phyloP scores from a whole-genome alignment of 2,329 filamentous ascomycete genomes.

The Sporothrix variecibatus region DNA sequence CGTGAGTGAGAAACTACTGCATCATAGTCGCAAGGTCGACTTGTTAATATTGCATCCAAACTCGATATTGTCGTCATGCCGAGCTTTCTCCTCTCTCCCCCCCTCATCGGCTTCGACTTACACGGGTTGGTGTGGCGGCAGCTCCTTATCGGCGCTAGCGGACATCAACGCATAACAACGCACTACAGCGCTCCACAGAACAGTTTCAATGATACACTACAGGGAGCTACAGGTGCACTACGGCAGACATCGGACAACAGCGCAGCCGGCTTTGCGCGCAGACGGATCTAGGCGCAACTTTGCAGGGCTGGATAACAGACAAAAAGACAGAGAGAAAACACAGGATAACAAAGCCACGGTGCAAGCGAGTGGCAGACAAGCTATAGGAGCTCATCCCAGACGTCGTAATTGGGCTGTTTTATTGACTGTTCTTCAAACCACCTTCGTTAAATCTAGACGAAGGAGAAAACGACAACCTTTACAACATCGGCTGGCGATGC shows the following conservation, averaged over 20 bases:
- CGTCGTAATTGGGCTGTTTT: not conserved
- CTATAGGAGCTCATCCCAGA: not conserved
- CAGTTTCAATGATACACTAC: not conserved
- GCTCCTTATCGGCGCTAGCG: constrained; percentile 24
- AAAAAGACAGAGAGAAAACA: not conserved
- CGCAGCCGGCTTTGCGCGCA: constrained; percentile 16
- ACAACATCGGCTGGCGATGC: not conserved
- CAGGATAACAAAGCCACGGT: not conserved
- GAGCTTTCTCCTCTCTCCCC: not conserved
- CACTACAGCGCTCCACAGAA: not conserved
- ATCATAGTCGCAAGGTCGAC: not conserved
- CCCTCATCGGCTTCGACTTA: not conserved
- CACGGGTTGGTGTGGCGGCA: not conserved
- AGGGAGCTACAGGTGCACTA: not conserved
- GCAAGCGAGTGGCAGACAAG: not conserved
- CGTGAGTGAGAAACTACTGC: no score
- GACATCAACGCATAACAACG: not conserved
- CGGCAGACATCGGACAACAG: not conserved
- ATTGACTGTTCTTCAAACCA: not conserved
- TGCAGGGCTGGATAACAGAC: not conserved
- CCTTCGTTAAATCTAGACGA: not conserved
- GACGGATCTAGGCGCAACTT: not conserved
- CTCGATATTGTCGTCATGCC: not conserved
- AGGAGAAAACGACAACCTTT: not conserved
- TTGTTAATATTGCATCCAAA: not conserved